Evolutionary conservation across 2,329 filamentous ascomycete species (phyloP).

Genomic region (Stachybotrys elegans): DNA sequence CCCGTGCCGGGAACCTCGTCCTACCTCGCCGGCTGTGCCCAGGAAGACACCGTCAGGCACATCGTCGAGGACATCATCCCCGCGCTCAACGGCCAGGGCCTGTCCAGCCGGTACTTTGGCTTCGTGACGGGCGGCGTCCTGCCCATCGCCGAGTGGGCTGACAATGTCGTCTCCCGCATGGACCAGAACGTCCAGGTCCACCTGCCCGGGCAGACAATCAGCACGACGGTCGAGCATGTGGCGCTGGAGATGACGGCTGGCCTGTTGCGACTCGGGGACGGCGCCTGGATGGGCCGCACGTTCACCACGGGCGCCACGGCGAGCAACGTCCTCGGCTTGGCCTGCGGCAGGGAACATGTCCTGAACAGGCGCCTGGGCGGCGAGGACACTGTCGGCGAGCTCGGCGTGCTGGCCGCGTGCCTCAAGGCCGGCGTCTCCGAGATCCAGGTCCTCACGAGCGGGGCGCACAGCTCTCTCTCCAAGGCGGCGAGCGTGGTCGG

Average conservation of each 20-base stretch:
- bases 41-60: constrained; percentile 31
- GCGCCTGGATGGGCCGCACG: constrained; percentile 53
- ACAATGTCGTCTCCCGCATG: constrained; percentile 73
- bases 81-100: constrained; percentile 62
- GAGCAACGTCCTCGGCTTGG: constrained; percentile 76
- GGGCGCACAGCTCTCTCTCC: constrained; percentile 75
- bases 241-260: constrained; percentile 66
- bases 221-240: constrained; percentile 70
- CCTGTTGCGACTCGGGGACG: constrained; percentile 55
- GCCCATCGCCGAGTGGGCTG: constrained; percentile 74
- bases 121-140: constrained; percentile 83
- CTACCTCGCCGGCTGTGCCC: constrained; percentile 25
- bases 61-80: constrained; percentile 43
- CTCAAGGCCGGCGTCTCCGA: constrained; percentile 55
- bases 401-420: constrained; percentile 66
- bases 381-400: constrained; percentile 52
- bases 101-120: constrained; percentile 71
- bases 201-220: constrained; percentile 67
- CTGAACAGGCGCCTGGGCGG: constrained; percentile 33
- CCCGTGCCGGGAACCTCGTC: constrained; percentile 20
- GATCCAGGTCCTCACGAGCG: constrained; percentile 74
- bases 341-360: constrained; percentile 59
- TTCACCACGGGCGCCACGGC: constrained; percentile 63
- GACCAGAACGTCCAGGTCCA: constrained; percentile 87
- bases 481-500: constrained; percentile 84